A percentile compares a stretch with the other conserved stretches of the same genome.
Evolutionary conservation across 805 yeast genomes (phyloP).

Genomic region (Ogataea glucozyma): DNA sequence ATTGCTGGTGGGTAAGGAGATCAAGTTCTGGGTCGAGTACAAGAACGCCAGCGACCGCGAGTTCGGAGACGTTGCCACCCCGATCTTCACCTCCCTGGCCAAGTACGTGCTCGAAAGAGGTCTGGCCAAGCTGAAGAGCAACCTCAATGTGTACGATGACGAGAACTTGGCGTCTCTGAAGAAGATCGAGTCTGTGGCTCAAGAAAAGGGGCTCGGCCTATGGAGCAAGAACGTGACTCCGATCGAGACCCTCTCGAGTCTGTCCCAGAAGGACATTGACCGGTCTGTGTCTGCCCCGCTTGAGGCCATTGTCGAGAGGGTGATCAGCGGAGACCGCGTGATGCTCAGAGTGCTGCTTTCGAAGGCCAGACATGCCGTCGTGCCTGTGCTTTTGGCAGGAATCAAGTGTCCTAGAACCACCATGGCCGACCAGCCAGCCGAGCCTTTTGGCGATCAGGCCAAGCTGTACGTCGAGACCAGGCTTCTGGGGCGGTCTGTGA

Average conservation of each 20-base stretch:
- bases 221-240: conserved; percentile 45
- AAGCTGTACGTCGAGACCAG: conserved; percentile 62
- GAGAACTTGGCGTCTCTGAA: conserved; percentile 39
- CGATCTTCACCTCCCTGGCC: conserved; percentile 59
- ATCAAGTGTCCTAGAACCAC: conserved; percentile 70
- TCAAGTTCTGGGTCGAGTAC: conserved; percentile 59
- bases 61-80: conserved; percentile 70
- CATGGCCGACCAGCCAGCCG: conserved; percentile 42
- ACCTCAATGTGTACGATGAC: conserved; percentile 43
- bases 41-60: conserved; percentile 58
- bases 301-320: conserved; percentile 69
- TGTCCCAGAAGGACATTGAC: conserved; percentile 37
- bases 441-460: conserved; percentile 68
- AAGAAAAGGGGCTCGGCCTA: conserved; percentile 50
- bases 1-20: conserved; percentile 62
- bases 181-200: conserved; percentile 51
- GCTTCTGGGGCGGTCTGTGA: conserved; percentile 60
- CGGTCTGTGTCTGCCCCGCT: conserved; percentile 44
- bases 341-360: conserved; percentile 55
- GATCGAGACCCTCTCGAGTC: conserved; percentile 27
- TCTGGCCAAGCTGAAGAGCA: conserved; percentile 60
- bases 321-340: conserved; percentile 77
- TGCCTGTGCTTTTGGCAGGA: conserved; percentile 72
- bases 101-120: conserved; percentile 60
- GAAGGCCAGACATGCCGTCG: conserved; percentile 52